These are phyloP conservation scores for Cyclaneusma minus DNA, from an alignment of 2,329 filamentous ascomycete genomes.

Conservation along the genomic window DNA sequence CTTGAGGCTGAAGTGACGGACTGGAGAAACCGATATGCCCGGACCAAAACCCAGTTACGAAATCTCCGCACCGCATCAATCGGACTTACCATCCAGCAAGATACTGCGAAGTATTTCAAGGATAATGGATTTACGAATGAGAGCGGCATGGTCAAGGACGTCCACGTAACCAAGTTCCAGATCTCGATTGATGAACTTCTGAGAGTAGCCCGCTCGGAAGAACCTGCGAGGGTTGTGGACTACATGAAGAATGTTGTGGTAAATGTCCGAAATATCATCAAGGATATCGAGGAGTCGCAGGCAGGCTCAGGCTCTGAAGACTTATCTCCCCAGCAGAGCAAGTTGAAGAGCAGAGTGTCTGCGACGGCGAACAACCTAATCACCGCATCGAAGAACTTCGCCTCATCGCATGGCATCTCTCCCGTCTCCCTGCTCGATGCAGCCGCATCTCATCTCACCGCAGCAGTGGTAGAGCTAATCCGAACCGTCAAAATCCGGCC, in stretches of 20 bases:
- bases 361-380: conserved; percentile 91
- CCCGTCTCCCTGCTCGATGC: conserved; percentile 91
- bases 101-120: conserved; percentile 50
- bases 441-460: conserved; percentile 77
- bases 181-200: conserved; percentile 86
- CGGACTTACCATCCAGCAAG: conserved; percentile 52
- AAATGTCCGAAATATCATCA: conserved; percentile 69
- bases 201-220: conserved; percentile 56
- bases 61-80: conserved; percentile 68
- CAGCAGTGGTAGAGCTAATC: conserved; percentile 73
- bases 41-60: conserved; percentile 73
- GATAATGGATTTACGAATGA: conserved; percentile 54
- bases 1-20: conserved; percentile 74
- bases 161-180: conserved; percentile 91
- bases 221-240: conserved; percentile 61
- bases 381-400: conserved; percentile 86
- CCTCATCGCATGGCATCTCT: conserved; percentile 65
- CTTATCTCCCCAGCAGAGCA: conserved; percentile 40
- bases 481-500: conserved; percentile 69
- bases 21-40: conserved; percentile 83
- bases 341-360: conserved; percentile 71
- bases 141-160: conserved; percentile 71
- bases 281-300: conserved; percentile 52
- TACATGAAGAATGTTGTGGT: conserved; percentile 78
- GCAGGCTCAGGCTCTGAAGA: conserved; percentile 36